A percentile compares a stretch with the other conserved stretches of the same genome.
Evolutionary conservation across 2,329 filamentous ascomycete species (phyloP).

Genomic region (Xylariaceae sp.): DNA sequence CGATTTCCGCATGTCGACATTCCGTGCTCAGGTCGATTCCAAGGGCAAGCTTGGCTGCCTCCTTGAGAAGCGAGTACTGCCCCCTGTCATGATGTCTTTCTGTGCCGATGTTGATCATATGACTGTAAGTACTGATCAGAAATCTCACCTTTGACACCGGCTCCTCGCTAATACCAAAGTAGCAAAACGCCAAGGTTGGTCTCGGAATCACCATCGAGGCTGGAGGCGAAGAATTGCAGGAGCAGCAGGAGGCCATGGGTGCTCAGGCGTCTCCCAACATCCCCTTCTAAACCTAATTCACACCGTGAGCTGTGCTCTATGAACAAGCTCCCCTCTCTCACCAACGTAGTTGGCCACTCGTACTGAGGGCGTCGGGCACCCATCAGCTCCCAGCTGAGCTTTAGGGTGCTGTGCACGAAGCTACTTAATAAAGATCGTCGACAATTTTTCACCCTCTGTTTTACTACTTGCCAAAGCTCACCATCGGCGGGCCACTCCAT

Average conservation of each 20-base stretch:
- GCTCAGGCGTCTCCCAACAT: constrained; percentile 64
- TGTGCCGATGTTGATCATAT: constrained; percentile 95
- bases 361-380: background rate
- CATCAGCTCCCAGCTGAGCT: background rate
- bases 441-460: constrained; percentile 19
- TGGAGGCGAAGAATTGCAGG: constrained; percentile 83
- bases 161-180: constrained; percentile 27
- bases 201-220: constrained; percentile 92
- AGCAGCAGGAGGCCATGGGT: constrained; percentile 73
- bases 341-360: constrained; percentile 10
- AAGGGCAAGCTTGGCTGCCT: constrained; percentile 91
- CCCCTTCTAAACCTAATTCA: constrained; percentile 62
- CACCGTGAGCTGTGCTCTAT: constrained; percentile 24
- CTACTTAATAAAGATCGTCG: constrained; percentile 11
- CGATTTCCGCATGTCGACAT: constrained; percentile 94
- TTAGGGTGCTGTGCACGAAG: constrained; percentile 8
- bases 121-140: constrained; percentile 69
- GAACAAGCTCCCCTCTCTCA: constrained; percentile 37
- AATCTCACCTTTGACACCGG: background rate
- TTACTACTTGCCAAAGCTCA: constrained; percentile 19
- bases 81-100: constrained; percentile 91
- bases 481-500: constrained; percentile 12
- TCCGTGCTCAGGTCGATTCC: constrained; percentile 95
- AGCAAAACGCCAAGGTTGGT: constrained; percentile 96
- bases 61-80: constrained; percentile 94